Evolutionary conservation across 192 early-diverging fungal genomes (phyloP).

Genomic region (Coemansia sp.): DNA sequence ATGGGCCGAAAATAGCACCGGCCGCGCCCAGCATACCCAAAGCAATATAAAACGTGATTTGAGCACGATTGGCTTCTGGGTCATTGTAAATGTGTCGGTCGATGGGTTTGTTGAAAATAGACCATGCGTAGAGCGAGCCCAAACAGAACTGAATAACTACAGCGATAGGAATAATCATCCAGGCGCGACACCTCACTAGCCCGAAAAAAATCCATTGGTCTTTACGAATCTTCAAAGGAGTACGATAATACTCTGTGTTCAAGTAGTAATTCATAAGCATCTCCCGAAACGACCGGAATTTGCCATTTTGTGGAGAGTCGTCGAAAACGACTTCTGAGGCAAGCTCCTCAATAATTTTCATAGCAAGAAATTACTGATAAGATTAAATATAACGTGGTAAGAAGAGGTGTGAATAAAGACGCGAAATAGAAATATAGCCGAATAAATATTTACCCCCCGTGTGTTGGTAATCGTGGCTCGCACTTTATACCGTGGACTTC

Average conservation of each 20-base stretch:
- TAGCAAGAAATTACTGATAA: slow-evolving; percentile 5
- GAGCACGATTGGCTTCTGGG: slow-evolving; percentile 51
- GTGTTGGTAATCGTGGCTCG: slow-evolving; percentile 4
- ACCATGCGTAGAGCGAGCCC: slow-evolving; percentile 76
- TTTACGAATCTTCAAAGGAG: slow-evolving; percentile 55
- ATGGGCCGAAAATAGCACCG: slow-evolving; percentile 71
- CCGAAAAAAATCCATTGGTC: slow-evolving; percentile 56
- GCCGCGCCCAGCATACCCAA: slow-evolving; percentile 72
- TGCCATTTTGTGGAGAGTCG: slow-evolving; percentile 13
- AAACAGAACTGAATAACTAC: slow-evolving; percentile 71
- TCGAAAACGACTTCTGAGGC: slow-evolving; percentile 46
- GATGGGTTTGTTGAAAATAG: slow-evolving; percentile 72
- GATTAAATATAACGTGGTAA: slow-evolving; percentile 1
- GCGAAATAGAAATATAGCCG: slow-evolving; percentile 2
- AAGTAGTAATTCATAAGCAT: slow-evolving; percentile 49
- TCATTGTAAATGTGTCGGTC: slow-evolving; percentile 58
- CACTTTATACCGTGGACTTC: slow-evolving; percentile 1
- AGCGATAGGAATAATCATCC: slow-evolving; percentile 68
- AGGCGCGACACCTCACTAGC: slow-evolving; percentile 58
- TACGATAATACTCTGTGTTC: slow-evolving; percentile 61
- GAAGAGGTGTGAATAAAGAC: slow-evolving; percentile 4
- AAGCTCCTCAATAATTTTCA: slow-evolving; percentile 42
- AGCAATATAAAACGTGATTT: slow-evolving; percentile 74
- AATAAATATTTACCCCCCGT: slow-evolving; percentile 1
- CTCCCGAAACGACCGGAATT: slow-evolving; percentile 38